A percentile compares a stretch with the other conserved stretches of the same genome.
Conservation (phyloP, 371 early-diverging fungal species). For the Globomyces sp. region DNA sequence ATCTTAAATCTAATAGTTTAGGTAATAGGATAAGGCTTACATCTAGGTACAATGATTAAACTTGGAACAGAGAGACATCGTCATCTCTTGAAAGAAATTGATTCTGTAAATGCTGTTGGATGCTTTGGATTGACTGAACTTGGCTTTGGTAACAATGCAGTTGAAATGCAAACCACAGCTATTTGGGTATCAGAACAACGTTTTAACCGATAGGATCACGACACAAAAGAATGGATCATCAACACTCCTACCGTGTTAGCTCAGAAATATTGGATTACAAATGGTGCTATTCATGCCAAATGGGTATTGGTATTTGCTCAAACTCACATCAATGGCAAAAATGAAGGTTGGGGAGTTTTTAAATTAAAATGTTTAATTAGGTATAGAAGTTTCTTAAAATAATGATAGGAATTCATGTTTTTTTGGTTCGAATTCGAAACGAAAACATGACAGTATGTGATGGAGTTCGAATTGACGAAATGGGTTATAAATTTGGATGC, state of each 20-base stretch:
- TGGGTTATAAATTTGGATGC: conserved; percentile 51
- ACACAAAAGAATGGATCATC: conserved; percentile 66
- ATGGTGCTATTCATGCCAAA: conserved; percentile 64
- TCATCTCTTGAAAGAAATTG: conserved; percentile 51
- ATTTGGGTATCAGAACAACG: neutral
- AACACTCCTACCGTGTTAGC: conserved; percentile 64
- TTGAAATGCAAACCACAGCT: conserved; percentile 56
- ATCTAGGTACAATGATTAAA: conserved; percentile 54
- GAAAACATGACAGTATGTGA: conserved; percentile 46
- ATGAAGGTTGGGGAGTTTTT: conserved; percentile 48
- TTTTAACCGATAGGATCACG: conserved; percentile 29
- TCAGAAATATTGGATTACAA: conserved; percentile 74
- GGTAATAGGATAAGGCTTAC: conserved; percentile 16
- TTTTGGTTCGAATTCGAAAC: conserved; percentile 66
- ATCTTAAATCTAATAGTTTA: neutral
- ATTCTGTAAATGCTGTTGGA: conserved; percentile 59
- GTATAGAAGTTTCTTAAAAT: neutral
- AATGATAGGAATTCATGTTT: conserved; percentile 42
- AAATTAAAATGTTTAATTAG: conserved; percentile 28
- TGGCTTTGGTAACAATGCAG: conserved; percentile 74
- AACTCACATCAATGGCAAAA: conserved; percentile 56
- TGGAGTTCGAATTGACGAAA: conserved; percentile 68
- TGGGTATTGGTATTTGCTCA: conserved; percentile 71
- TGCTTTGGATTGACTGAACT: conserved; percentile 72
- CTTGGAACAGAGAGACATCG: conserved; percentile 71